Base-by-base conservation (phyloP, 768 basidiomycete genomes). In the Pulveroboletus frians region DNA sequence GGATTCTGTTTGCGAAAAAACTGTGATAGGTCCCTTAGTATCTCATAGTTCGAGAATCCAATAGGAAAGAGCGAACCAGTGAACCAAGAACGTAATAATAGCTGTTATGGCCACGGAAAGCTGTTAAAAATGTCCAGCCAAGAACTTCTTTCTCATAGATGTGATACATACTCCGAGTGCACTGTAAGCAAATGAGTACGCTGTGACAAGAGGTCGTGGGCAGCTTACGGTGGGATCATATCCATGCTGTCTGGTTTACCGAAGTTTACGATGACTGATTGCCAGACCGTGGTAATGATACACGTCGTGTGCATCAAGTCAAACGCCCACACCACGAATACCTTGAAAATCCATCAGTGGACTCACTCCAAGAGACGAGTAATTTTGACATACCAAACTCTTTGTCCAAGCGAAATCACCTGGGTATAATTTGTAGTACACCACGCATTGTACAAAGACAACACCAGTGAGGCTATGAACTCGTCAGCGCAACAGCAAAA, bases 1-100 rank as follows among this genome's bases (percentile, higher is more conserved):
- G 58, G 30, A 67, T 63, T 51, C 66, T 58, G 53, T 67, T 68
- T 2, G 66, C 66, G 31, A 69, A 67, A 57, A 67, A 67, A 26
- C 66, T 67, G 18, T 3, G 3, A 36, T 0, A 23, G 3, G 7
- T 20, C 0, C 17, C 3, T 51, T 23, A 50, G 15, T 9, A 20
- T 30, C 9, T 0, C 4, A 4, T 3, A 4, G 17, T 38, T 4
- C 8, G 9, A 32, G 2, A 26, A 21, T 17, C 14, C 9, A 1
- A 18, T 14, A 18, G 3, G 14, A 23, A 34, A 38, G 4, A 36
- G 45, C 65, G 3, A 1, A 65, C 66, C 66, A 69, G n/a, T 67
- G 66, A 26, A 67, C 66, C 45, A 69, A 54, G 49, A 67, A 67
- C 0, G 66, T 67, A n/a, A 67, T 51, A 31, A 14, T 3, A n/a